Percentiles rank a stretch among this genome's conserved stretches.
These are phyloP conservation scores for Yarrowia deformans DNA, from an alignment of 805 yeast species.

Conservation along the genomic window DNA sequence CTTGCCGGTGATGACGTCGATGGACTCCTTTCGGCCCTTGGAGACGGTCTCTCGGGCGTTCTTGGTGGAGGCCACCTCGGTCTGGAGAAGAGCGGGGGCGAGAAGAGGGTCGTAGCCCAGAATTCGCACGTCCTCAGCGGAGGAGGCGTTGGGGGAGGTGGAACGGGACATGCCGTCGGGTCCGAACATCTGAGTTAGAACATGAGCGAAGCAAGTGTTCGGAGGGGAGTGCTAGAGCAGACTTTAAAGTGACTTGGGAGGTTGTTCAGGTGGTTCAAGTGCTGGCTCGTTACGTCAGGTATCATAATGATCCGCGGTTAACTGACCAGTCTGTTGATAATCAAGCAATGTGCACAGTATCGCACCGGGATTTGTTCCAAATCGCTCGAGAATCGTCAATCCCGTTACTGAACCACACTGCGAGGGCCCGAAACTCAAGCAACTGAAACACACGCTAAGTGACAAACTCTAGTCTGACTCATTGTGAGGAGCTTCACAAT, in stretches of 20 bases:
- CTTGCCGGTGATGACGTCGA: conserved; percentile 71
- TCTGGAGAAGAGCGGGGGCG: conserved; percentile 89
- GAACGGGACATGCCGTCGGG: conserved; percentile 50
- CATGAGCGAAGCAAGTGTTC: neutral
- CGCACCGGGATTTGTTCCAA: no score
- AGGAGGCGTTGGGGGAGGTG: conserved; percentile 62
- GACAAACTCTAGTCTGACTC: conserved; percentile 29
- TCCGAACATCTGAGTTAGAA: conserved; percentile 48
- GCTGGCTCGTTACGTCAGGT: no score
- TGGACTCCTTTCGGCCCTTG: conserved; percentile 79
- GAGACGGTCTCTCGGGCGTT: conserved; percentile 68
- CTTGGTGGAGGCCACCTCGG: conserved; percentile 74
- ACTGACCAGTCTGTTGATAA: no score
- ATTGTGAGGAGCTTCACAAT: neutral
- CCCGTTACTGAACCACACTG: neutral
- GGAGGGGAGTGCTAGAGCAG: neutral
- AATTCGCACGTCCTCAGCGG: conserved; percentile 64
- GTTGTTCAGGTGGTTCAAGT: no score
- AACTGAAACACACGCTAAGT: conserved; percentile 1
- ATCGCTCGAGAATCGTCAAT: no score
- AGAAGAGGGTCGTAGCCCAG: conserved; percentile 93
- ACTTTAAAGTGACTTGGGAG: neutral
- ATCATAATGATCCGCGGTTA: no score
- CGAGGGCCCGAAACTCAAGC: neutral
- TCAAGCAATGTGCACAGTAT: no score